Base-by-base conservation (phyloP, 2,329 filamentous ascomycete genomes). In the Cordyceps cicadae region DNA sequence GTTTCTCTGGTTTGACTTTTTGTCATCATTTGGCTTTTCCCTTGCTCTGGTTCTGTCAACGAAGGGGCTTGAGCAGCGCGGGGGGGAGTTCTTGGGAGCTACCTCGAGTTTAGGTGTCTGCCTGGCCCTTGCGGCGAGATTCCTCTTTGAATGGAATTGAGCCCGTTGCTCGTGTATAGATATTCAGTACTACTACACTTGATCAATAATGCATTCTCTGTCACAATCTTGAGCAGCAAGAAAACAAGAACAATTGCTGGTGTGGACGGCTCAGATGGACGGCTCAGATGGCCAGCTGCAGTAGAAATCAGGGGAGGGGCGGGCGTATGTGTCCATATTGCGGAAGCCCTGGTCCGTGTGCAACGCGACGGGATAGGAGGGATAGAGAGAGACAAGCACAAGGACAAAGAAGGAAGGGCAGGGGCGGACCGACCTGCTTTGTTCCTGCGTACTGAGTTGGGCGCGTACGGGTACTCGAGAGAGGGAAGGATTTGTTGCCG, bases 1-100 rank as follows among this genome's bases (percentile, higher is more conserved):
- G 75, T 77, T 79, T 78, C 82, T 81, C 80, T 83, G 83, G 80
- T 82, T 79, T 76, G 82, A 80, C 80, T 79, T 80, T 72, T 53
- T 15, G 68, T 73, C 24, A 67, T 62, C 62, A 54, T 63, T 62
- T 63, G 64, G 9, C 34, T 66, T 49, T 53, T 57, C 53, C 39
- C 55, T 60, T 58, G 57, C 58, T 57, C 34, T 34, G 19, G 45
- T 52, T 62, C 46, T 46, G 45, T 52, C 57, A 52, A 53, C 57
- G 57, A 52, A 53, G 52, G 57, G 56, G 56, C 48, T 60, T 43
- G 61, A 57, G 32, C 24, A 59, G 54, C 41, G 34, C 43, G 24
- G 48, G 46, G 52, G 53, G 14, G 34, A 37, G 34, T 29, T 21
- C 53, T 48, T 48, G 53, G 53, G 19, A 43, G 43, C 45, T 50